Evolutionary conservation across 176 grass and related monocot species (phyloP).

Genomic region (Triticum turgidum): DNA sequence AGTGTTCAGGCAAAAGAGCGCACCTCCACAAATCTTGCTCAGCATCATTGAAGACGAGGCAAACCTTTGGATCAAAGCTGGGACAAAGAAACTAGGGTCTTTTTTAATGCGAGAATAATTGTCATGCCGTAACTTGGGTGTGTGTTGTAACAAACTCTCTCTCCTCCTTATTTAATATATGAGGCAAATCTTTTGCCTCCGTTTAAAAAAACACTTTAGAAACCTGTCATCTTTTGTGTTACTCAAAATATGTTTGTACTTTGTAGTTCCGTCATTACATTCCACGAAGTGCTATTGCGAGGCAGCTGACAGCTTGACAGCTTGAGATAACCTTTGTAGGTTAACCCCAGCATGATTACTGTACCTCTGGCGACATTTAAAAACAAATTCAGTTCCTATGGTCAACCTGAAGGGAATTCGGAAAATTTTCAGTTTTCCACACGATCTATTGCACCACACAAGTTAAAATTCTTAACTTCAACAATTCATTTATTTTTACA

Average conservation of each 20-base stretch:
- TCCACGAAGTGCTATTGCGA: neutral
- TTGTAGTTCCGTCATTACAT: neutral
- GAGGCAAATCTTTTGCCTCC: too few relatives aligned
- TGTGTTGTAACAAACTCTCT: too few relatives aligned
- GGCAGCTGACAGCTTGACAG: neutral
- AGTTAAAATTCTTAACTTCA: neutral
- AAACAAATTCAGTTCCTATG: neutral
- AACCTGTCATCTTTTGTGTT: neutral
- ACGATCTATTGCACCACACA: neutral
- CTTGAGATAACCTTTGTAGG: neutral
- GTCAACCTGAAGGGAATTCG: neutral
- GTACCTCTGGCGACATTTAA: neutral
- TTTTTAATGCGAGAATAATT: too few relatives aligned
- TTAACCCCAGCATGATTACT: neutral
- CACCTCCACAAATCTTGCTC: too few relatives aligned
- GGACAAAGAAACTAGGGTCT: too few relatives aligned
- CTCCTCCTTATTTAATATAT: too few relatives aligned
- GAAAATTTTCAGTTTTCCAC: neutral
- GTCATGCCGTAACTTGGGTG: too few relatives aligned
- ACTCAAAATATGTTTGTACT: neutral
- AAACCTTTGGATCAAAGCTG: too few relatives aligned
- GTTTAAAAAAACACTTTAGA: neutral
- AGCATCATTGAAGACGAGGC: too few relatives aligned
- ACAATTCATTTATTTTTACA: neutral
- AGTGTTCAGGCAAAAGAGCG: too few relatives aligned